Percentiles rank a stretch among this genome's conserved stretches.
Evolutionary conservation across 257 asterid species (phyloP).

Genomic region (Solanum infundibuliforme): DNA sequence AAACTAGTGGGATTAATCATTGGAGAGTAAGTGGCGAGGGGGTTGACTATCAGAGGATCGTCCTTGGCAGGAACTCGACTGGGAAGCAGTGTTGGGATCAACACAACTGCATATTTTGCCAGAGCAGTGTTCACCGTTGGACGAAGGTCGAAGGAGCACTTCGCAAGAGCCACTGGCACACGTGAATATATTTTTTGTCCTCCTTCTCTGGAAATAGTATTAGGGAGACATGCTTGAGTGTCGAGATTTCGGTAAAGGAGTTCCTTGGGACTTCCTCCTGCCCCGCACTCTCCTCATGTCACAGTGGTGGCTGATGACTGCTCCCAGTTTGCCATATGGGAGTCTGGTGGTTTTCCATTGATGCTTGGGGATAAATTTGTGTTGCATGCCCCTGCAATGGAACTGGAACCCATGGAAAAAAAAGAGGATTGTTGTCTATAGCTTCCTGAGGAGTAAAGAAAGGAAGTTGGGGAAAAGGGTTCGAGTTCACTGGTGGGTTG

Average conservation of each 20-base stretch:
- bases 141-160: background rate
- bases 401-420: background rate
- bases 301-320: too few species aligned
- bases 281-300: too few species aligned
- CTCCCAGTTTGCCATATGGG: background rate
- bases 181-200: background rate
- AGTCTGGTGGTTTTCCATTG: background rate
- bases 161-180: too few species aligned
- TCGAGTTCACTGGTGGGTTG: background rate
- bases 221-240: too few species aligned
- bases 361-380: background rate
- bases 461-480: rapidly evolving
- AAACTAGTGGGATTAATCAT: background rate
- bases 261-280: background rate
- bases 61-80: rapidly evolving
- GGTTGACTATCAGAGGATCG: background rate
- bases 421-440: background rate
- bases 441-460: too few species aligned
- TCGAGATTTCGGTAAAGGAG: background rate
- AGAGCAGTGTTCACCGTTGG: too few species aligned
- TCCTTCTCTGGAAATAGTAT: background rate
- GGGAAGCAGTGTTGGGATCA: too few species aligned
- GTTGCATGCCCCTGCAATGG: background rate
- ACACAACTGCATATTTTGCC: too few species aligned
- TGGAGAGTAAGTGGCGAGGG: rapidly evolving